A percentile compares a stretch with the other conserved stretches of the same genome.
phyloP scores from a whole-genome alignment of 1,139 yeast genomes.

The Hyphopichia fennica region DNA sequence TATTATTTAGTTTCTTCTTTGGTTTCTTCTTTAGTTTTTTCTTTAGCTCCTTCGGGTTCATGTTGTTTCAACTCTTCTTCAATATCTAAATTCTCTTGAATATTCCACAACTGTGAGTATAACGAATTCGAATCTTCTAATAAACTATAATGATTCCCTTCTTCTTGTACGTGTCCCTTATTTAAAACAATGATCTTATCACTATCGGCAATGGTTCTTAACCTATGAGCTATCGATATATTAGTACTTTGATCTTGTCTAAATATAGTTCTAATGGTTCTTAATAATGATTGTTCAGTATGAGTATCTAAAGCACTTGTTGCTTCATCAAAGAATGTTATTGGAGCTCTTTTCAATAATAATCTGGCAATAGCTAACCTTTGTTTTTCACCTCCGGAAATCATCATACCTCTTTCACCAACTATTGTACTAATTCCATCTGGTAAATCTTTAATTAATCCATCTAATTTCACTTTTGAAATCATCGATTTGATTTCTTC shows the following conservation, averaged over 20 bases:
- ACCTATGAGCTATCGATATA: constrained; percentile 89
- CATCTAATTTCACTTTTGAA: constrained; percentile 65
- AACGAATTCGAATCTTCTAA: constrained; percentile 55
- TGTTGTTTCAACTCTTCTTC: too few species aligned
- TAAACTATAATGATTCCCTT: constrained; percentile 74
- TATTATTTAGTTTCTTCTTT: too few species aligned
- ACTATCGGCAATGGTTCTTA: constrained; percentile 91
- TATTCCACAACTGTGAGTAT: constrained; percentile 82
- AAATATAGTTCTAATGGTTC: constrained; percentile 67
- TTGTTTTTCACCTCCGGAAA: constrained; percentile 98
- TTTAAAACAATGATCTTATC: constrained; percentile 89
- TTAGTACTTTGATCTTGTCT: constrained; percentile 63
- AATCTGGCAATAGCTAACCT: constrained; percentile 91
- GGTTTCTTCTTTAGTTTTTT: constrained; percentile 9
- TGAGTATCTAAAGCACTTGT: constrained; percentile 96
- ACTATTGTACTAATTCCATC: constrained; percentile 84
- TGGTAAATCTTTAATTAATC: constrained; percentile 69
- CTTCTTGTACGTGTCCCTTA: constrained; percentile 79
- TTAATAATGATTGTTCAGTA: constrained; percentile 82
- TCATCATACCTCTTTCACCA: constrained; percentile 99
- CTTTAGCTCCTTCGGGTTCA: constrained; percentile 8
- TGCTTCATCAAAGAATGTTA: constrained; percentile 95
- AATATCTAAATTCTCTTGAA: constrained; percentile 77
- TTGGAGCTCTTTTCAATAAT: constrained; percentile 78
- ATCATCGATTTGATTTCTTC: constrained; percentile 70